Evolutionary conservation across 225 moss, liverwort and hornwort species (phyloP).

Genomic region (Pseudisothecium myosuroides): DNA sequence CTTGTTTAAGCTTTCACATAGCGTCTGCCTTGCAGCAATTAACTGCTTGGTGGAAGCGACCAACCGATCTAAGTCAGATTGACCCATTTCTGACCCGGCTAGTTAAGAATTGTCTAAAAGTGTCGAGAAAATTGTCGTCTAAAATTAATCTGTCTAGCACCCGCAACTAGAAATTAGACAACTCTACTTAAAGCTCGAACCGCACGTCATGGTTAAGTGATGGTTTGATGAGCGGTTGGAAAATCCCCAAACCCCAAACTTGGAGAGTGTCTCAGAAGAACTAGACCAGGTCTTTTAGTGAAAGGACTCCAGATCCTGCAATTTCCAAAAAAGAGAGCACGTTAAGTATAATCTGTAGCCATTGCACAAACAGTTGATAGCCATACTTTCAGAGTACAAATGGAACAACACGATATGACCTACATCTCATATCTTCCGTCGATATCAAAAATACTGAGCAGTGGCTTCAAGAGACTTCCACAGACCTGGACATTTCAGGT

Average conservation of each 20-base stretch:
- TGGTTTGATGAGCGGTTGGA: neutral
- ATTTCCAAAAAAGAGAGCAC: neutral
- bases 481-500: neutral
- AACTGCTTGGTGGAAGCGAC: conserved; percentile 22
- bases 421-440: neutral
- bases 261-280: neutral
- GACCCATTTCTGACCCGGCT: neutral
- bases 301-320: neutral
- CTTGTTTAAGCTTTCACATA: conserved; percentile 32
- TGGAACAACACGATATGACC: neutral
- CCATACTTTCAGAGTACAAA: neutral
- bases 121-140: neutral
- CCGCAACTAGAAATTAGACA: neutral
- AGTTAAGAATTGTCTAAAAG: neutral
- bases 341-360: neutral
- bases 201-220: neutral
- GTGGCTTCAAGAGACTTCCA: neutral
- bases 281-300: neutral
- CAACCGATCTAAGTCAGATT: conserved; percentile 15
- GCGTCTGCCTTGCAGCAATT: conserved; percentile 24
- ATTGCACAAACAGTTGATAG: neutral
- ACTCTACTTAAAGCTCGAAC: neutral
- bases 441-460: neutral
- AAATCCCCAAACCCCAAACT: neutral
- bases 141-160: neutral